A percentile compares a stretch with the other conserved stretches of the same genome.
phyloP scores from a whole-genome alignment of 2,329 filamentous ascomycete species.

The Drechslerella dactyloides region DNA sequence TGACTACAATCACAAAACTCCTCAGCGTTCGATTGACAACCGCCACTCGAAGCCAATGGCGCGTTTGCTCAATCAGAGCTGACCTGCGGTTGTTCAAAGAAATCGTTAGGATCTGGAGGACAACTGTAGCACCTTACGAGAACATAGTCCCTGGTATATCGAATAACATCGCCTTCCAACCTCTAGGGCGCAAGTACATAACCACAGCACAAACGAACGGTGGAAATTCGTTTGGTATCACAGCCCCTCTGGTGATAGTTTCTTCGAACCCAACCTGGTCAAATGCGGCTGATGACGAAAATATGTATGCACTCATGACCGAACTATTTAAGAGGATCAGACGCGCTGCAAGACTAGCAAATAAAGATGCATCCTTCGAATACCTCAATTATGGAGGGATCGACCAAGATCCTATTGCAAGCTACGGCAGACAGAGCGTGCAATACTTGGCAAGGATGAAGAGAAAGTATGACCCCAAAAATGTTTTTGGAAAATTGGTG shows the following conservation, averaged over 20 bases:
- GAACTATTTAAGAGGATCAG: conserved; percentile 53
- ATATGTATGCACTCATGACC: conserved; percentile 6
- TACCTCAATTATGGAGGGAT: conserved; percentile 62
- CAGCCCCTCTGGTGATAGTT: conserved; percentile 7
- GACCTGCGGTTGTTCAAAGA: conserved; percentile 18
- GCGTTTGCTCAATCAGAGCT: conserved; percentile 19
- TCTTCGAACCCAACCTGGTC: conserved; percentile 1
- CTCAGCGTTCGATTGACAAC: conserved; percentile 3
- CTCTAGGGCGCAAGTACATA: conserved; percentile 33
- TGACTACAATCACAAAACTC: conserved; percentile 7
- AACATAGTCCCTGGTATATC: background rate
- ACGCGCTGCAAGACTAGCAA: conserved; percentile 54
- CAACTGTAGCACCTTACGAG: conserved; percentile 7
- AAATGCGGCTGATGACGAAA: conserved; percentile 14
- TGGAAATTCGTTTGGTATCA: conserved; percentile 30
- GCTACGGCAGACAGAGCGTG: conserved; percentile 59
- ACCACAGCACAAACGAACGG: conserved; percentile 11
- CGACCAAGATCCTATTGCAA: conserved; percentile 59
- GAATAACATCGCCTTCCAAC: conserved; percentile 29
- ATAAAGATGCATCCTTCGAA: conserved; percentile 58
- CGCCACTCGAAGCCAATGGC: conserved; percentile 10
- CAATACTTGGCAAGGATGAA: conserved; percentile 51
- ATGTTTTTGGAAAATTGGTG: conserved; percentile 56
- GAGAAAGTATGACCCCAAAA: conserved; percentile 54
- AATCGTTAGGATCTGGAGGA: conserved; percentile 19